phyloP scores from a whole-genome alignment of 352 stramenopile genomes.

The Plasmopara muralis region DNA sequence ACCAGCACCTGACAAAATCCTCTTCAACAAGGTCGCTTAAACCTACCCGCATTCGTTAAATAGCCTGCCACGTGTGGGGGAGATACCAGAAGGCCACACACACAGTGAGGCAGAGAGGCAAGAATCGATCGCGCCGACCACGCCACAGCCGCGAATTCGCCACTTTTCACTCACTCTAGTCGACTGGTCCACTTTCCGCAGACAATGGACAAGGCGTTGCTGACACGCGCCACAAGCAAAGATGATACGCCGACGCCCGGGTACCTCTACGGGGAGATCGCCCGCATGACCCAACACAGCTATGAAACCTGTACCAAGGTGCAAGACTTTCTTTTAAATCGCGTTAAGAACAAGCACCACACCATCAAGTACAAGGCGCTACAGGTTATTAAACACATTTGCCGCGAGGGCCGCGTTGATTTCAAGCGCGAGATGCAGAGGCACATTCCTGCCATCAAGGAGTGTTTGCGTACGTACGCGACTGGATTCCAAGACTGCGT shows the following conservation, averaged over 20 bases:
- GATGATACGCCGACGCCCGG: slow-evolving; percentile 92
- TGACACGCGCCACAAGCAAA: slow-evolving; percentile 90
- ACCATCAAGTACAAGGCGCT: slow-evolving; percentile 94
- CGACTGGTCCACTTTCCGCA: not conserved
- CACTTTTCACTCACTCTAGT: not conserved
- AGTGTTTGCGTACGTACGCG: slow-evolving; percentile 72
- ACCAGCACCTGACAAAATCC: not conserved
- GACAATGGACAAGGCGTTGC: slow-evolving; percentile 89
- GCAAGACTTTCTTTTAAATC: slow-evolving; percentile 85
- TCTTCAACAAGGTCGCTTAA: not conserved
- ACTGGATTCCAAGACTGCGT: slow-evolving; percentile 3
- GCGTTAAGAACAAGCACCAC: slow-evolving; percentile 93
- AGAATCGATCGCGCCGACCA: slow-evolving; percentile 3
- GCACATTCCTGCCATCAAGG: slow-evolving; percentile 88
- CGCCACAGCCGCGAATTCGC: slow-evolving; percentile 3
- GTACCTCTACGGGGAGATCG: slow-evolving; percentile 96
- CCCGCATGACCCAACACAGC: slow-evolving; percentile 88
- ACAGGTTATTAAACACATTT: slow-evolving; percentile 91
- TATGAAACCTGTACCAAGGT: slow-evolving; percentile 88
- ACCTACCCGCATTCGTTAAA: slow-evolving; percentile 5
- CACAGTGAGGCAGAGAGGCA: slow-evolving; percentile 3
- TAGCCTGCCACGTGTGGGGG: slow-evolving; percentile 7
- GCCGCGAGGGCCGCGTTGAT: slow-evolving; percentile 79
- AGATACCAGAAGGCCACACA: slow-evolving; percentile 5
- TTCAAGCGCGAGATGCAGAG: slow-evolving; percentile 91